Evolutionary conservation across 441 rosid species (phyloP).

Genomic region (Cnidoscolus chayamansa): DNA sequence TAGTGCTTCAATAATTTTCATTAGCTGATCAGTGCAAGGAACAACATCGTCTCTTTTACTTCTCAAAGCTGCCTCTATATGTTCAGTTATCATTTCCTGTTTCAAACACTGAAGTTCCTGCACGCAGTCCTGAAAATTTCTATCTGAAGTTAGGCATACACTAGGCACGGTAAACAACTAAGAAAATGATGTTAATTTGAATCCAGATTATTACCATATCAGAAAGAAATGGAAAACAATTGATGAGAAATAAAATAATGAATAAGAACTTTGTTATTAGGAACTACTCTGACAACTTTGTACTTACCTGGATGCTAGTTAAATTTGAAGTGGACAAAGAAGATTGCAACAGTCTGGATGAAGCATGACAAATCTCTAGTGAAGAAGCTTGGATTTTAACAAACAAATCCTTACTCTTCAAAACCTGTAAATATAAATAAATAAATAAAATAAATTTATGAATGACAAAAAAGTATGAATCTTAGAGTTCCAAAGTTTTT

Average conservation of each 20-base stretch:
- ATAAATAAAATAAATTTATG: no score
- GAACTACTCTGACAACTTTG: background rate
- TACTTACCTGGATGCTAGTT: slow-evolving; percentile 56
- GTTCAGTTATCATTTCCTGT: slow-evolving; percentile 44
- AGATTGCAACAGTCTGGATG: slow-evolving; percentile 44
- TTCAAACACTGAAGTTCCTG: slow-evolving; percentile 54
- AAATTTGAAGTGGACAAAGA: slow-evolving; percentile 44
- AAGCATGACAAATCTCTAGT: slow-evolving; percentile 52
- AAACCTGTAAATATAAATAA: slow-evolving; percentile 43
- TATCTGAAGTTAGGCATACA: slow-evolving; percentile 31
- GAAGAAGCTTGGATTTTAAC: slow-evolving; percentile 56
- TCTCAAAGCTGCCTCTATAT: slow-evolving; percentile 49
- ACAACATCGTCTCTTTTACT: slow-evolving; percentile 43
- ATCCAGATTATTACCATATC: slow-evolving; percentile 12
- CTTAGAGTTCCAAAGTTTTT: no score
- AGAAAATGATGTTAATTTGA: slow-evolving; percentile 4
- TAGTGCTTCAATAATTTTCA: slow-evolving; percentile 50
- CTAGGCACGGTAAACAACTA: background rate
- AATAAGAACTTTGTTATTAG: background rate
- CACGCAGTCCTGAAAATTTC: slow-evolving; percentile 49
- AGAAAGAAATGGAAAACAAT: slow-evolving; percentile 11
- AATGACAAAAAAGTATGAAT: no score
- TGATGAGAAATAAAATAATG: background rate
- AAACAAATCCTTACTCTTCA: slow-evolving; percentile 47
- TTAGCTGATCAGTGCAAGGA: slow-evolving; percentile 44